These are phyloP conservation scores for Adansonia madagascariensis DNA, from an alignment of 441 rosid species.

Conservation along the genomic window DNA sequence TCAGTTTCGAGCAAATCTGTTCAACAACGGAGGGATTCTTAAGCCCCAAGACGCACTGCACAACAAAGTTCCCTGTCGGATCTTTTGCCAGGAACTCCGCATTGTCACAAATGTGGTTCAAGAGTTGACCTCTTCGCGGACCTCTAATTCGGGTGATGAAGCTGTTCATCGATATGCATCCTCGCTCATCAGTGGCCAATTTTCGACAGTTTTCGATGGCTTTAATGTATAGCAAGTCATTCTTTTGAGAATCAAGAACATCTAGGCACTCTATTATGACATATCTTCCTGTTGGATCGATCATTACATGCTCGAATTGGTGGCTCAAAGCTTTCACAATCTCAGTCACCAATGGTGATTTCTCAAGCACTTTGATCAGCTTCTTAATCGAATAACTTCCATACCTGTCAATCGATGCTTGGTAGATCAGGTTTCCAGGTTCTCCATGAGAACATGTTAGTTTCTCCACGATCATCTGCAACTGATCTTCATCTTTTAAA, in stretches of 20 bases:
- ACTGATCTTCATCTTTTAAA: slow-evolving; percentile 19
- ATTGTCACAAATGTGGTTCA: slow-evolving; percentile 25
- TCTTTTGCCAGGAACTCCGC: slow-evolving; percentile 40
- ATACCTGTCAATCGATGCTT: not conserved
- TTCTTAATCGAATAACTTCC: slow-evolving; percentile 27
- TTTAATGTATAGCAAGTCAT: slow-evolving; percentile 4
- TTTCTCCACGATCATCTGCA: slow-evolving; percentile 16
- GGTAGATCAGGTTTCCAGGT: not conserved
- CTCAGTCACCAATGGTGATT: slow-evolving; percentile 21
- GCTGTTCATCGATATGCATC: slow-evolving; percentile 36
- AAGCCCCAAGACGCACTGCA: slow-evolving; percentile 41
- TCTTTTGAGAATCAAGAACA: slow-evolving; percentile 24
- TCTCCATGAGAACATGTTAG: not conserved
- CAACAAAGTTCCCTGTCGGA: slow-evolving; percentile 41
- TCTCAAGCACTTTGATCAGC: slow-evolving; percentile 31
- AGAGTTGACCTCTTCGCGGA: slow-evolving; percentile 26
- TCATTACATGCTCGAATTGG: slow-evolving; percentile 33
- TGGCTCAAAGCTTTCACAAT: slow-evolving; percentile 4
- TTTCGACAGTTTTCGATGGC: slow-evolving; percentile 20
- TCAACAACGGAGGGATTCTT: slow-evolving; percentile 15
- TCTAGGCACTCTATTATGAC: slow-evolving; percentile 34
- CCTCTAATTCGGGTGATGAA: slow-evolving; percentile 34
- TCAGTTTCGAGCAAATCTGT: slow-evolving; percentile 27
- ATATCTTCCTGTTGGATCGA: slow-evolving; percentile 22
- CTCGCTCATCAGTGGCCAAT: slow-evolving; percentile 32